Percentiles rank a stretch among this genome's conserved stretches.
These are phyloP conservation scores for Pseudogymnoascus sp. DNA, from an alignment of 2,329 filamentous ascomycete genomes.

Conservation along the genomic window DNA sequence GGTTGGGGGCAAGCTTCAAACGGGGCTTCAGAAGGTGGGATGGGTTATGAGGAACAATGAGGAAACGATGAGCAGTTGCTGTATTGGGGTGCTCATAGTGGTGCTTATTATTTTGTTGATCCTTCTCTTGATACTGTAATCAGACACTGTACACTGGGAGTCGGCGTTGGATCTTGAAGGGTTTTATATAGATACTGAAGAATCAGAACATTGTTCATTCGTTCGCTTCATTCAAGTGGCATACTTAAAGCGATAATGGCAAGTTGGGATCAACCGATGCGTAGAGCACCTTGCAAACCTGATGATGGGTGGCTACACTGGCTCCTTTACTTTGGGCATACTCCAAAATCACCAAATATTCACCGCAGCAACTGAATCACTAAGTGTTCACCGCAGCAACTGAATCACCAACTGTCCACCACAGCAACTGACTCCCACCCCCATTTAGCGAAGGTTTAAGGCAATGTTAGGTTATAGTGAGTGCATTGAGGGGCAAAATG, in stretches of 20 bases:
- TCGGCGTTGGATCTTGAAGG: neutral
- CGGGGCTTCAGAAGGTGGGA: slow-evolving; percentile 77
- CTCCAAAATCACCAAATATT: neutral
- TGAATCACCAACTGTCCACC: neutral
- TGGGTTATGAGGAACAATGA: slow-evolving; percentile 85
- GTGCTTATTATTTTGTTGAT: slow-evolving; percentile 82
- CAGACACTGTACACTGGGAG: neutral
- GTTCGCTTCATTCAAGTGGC: neutral
- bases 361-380: neutral
- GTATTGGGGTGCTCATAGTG: slow-evolving; percentile 80
- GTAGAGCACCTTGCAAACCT: neutral
- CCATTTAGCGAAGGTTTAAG: neutral
- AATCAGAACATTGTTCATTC: neutral
- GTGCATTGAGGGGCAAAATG: too few species aligned
- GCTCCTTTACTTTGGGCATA: neutral
- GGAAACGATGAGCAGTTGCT: slow-evolving; percentile 80
- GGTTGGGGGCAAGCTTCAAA: slow-evolving; percentile 77
- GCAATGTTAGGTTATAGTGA: neutral
- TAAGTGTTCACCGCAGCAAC: neutral
- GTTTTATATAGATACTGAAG: neutral
- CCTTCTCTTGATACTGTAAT: slow-evolving; percentile 57
- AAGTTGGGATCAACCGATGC: neutral
- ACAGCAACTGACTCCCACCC: neutral
- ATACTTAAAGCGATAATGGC: neutral
- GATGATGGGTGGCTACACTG: neutral